phyloP scores from a whole-genome alignment of 495 filamentous ascomycete genomes.

The Aspergillus baeticus region DNA sequence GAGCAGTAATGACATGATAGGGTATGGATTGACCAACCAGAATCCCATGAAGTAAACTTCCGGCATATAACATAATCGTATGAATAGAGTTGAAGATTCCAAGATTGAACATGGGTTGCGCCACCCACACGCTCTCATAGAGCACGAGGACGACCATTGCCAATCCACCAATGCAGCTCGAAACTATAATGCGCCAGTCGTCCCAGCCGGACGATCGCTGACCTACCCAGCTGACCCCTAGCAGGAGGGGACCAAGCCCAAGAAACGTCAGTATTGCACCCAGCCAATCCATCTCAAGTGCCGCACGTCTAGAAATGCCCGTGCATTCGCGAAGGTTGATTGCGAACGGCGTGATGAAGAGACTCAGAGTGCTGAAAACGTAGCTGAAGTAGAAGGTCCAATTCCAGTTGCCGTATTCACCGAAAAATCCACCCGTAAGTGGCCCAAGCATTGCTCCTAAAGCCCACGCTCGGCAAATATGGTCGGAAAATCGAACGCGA shows the following conservation, averaged over 20 bases:
- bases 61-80: slow-evolving; percentile 40
- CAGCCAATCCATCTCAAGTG: slow-evolving; percentile 36
- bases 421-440: slow-evolving; percentile 38
- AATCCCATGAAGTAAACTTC: slow-evolving; percentile 51
- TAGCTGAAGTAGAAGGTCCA: slow-evolving; percentile 48
- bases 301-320: slow-evolving; percentile 25
- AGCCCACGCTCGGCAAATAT: slow-evolving; percentile 33
- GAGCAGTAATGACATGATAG: background rate
- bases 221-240: slow-evolving; percentile 40
- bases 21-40: slow-evolving; percentile 35
- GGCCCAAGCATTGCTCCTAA: slow-evolving; percentile 39
- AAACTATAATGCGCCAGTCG: slow-evolving; percentile 46
- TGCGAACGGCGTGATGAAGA: slow-evolving; percentile 37
- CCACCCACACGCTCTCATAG: slow-evolving; percentile 45
- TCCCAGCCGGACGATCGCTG: slow-evolving; percentile 28
- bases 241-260: slow-evolving; percentile 27
- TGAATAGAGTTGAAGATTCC: slow-evolving; percentile 47
- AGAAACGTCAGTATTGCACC: slow-evolving; percentile 35
- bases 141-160: slow-evolving; percentile 42
- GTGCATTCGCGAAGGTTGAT: slow-evolving; percentile 30
- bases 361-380: slow-evolving; percentile 34
- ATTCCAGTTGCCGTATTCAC: slow-evolving; percentile 33
- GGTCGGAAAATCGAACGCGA: slow-evolving; percentile 40
- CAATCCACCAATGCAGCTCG: slow-evolving; percentile 50
- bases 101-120: slow-evolving; percentile 53